These are phyloP conservation scores for Mucor circinelloides DNA, from an alignment of 371 early-diverging fungal genomes.

Conservation along the genomic window DNA sequence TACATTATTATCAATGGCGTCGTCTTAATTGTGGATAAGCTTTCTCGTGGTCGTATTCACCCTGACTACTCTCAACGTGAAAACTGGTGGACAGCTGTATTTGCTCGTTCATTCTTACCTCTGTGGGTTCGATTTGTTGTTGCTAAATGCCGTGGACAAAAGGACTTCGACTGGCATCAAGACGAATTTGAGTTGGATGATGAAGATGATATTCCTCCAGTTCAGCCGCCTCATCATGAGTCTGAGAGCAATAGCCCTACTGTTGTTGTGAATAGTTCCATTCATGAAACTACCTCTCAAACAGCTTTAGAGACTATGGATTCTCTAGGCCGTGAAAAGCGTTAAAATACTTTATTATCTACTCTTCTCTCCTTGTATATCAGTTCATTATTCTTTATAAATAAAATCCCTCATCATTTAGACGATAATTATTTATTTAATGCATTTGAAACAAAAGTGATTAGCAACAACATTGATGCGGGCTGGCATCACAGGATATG, in stretches of 20 bases:
- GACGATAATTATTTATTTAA: neutral
- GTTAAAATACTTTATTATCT: neutral
- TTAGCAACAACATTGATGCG: too few species aligned
- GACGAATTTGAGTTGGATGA: slow-evolving; percentile 37
- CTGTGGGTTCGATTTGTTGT: slow-evolving; percentile 43
- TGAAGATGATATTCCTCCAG: neutral
- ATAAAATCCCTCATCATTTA: neutral
- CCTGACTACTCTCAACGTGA: slow-evolving; percentile 51
- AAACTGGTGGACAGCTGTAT: slow-evolving; percentile 48
- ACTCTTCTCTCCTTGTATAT: neutral
- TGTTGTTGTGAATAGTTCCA: slow-evolving; percentile 2
- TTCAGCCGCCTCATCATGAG: neutral
- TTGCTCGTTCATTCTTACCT: slow-evolving; percentile 39
- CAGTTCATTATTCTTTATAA: neutral
- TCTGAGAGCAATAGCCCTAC: slow-evolving; percentile 5
- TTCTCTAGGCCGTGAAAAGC: slow-evolving; percentile 1
- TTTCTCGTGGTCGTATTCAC: slow-evolving; percentile 51
- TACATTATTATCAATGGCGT: slow-evolving; percentile 65
- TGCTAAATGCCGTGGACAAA: slow-evolving; percentile 33
- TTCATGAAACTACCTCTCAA: slow-evolving; percentile 10
- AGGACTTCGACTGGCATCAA: slow-evolving; percentile 38
- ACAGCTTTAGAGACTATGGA: neutral
- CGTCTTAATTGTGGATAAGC: slow-evolving; percentile 50
- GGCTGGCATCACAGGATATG: neutral
- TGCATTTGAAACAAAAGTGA: too few species aligned